Evolutionary conservation across 192 early-diverging fungal species (phyloP).

Genomic region (Umbelopsis sp.): DNA sequence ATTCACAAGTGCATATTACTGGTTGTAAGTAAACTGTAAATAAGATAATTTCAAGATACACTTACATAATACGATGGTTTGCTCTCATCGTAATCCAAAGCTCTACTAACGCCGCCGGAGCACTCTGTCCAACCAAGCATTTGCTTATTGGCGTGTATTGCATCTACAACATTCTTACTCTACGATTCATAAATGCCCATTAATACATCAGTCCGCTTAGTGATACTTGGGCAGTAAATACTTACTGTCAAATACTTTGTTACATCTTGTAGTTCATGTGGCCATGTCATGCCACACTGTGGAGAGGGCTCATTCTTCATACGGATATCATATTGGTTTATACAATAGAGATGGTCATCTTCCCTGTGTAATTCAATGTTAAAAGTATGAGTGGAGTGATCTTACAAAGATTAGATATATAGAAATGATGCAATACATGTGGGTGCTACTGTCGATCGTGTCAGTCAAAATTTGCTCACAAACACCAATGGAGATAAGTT

Average conservation of each 20-base stretch:
- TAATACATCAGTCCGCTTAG: not conserved
- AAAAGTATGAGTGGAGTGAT: not conserved
- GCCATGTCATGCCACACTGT: conserved; percentile 56
- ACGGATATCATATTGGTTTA: conserved; percentile 63
- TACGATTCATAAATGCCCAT: conserved; percentile 16
- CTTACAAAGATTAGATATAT: not conserved
- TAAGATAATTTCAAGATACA: not conserved
- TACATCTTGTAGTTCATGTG: conserved; percentile 49
- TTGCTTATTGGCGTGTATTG: conserved; percentile 54
- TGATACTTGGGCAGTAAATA: not conserved
- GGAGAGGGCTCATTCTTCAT: conserved; percentile 43
- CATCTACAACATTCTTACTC: conserved; percentile 49
- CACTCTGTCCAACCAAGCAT: conserved; percentile 67
- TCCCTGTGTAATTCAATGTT: conserved; percentile 14
- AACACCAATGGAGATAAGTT: conserved; percentile 11
- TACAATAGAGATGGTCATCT: conserved; percentile 33
- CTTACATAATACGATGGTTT: conserved; percentile 60
- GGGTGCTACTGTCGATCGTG: conserved; percentile 18
- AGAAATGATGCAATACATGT: conserved; percentile 2
- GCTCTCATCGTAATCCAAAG: conserved; percentile 52
- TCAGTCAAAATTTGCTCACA: conserved; percentile 46
- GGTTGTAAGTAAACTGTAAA: not conserved
- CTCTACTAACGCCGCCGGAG: conserved; percentile 42
- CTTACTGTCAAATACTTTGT: conserved; percentile 54
- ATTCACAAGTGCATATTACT: not conserved